phyloP scores from a whole-genome alignment of 2,329 filamentous ascomycete species.

The Epichloe sylvatica region DNA sequence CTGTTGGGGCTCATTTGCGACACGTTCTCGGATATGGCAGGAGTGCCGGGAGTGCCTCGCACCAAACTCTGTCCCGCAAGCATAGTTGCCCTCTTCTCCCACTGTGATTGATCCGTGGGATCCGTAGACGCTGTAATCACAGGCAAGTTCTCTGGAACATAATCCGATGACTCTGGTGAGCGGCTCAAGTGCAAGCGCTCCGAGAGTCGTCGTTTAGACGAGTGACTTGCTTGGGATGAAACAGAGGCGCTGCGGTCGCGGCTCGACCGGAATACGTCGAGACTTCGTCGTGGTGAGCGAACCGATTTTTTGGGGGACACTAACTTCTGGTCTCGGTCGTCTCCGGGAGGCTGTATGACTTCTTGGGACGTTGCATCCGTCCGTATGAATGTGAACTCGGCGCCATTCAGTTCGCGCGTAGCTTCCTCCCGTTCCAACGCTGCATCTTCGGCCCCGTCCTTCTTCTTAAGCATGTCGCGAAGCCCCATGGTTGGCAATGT shows the following conservation, averaged over 20 bases:
- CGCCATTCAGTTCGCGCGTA: slow-evolving; percentile 26
- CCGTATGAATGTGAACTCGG: slow-evolving; percentile 71
- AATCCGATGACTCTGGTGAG: slow-evolving; percentile 47
- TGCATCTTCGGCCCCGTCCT: slow-evolving; percentile 27
- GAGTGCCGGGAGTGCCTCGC: slow-evolving; percentile 28
- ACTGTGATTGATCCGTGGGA: slow-evolving; percentile 52
- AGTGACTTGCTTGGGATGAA: slow-evolving; percentile 26
- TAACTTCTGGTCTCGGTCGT: slow-evolving; percentile 18
- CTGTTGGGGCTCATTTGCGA: slow-evolving; percentile 13
- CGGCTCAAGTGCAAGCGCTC: slow-evolving; percentile 55
- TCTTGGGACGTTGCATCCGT: slow-evolving; percentile 73
- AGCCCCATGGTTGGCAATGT: slow-evolving; percentile 29
- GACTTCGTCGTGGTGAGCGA: slow-evolving; percentile 25
- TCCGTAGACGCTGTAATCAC: slow-evolving; percentile 44
- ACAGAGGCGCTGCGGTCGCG: slow-evolving; percentile 36
- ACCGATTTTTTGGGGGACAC: slow-evolving; percentile 15
- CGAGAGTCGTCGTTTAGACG: slow-evolving; percentile 41
- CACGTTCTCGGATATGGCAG: slow-evolving; percentile 19
- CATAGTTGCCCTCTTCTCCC: slow-evolving; percentile 89
- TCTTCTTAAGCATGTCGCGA: slow-evolving; percentile 40
- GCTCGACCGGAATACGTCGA: slow-evolving; percentile 30
- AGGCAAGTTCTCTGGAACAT: slow-evolving; percentile 68
- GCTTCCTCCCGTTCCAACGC: slow-evolving; percentile 23
- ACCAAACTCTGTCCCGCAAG: slow-evolving; percentile 51
- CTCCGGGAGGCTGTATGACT: slow-evolving; percentile 53